Percentiles rank a stretch among this genome's conserved stretches.
Evolutionary conservation across 441 rosid species (phyloP).

Genomic region (Daphne laureola): DNA sequence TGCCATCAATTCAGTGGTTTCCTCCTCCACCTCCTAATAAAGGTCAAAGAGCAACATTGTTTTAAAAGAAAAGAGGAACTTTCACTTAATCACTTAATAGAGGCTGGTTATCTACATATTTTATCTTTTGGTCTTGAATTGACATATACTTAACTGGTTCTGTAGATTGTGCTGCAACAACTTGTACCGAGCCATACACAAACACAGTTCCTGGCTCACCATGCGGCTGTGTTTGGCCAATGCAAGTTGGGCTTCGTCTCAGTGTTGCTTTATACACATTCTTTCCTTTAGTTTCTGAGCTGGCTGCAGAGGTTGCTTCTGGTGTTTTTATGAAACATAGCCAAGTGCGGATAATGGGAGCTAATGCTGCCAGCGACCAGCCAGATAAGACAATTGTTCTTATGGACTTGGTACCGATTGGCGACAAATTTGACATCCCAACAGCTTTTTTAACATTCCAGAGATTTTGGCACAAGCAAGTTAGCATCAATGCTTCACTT

Average conservation of each 20-base stretch:
- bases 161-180: slow-evolving; percentile 70
- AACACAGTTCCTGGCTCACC: slow-evolving; percentile 94
- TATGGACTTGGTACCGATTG: slow-evolving; percentile 79
- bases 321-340: slow-evolving; percentile 94
- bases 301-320: slow-evolving; percentile 69
- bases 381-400: slow-evolving; percentile 83
- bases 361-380: slow-evolving; percentile 75
- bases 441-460: slow-evolving; percentile 71
- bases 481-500: slow-evolving; percentile 46
- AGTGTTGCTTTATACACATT: slow-evolving; percentile 79
- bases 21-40: slow-evolving; percentile 97
- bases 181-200: slow-evolving; percentile 75
- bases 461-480: slow-evolving; percentile 83
- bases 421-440: slow-evolving; percentile 63
- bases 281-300: slow-evolving; percentile 90
- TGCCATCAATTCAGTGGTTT: slow-evolving; percentile 54
- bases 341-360: slow-evolving; percentile 94
- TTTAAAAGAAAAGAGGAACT: too few species aligned
- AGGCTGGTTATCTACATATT: slow-evolving; percentile 7
- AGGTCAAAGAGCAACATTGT: slow-evolving; percentile 32
- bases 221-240: slow-evolving; percentile 93
- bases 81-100: background rate
- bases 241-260: slow-evolving; percentile 81
- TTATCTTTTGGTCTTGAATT: background rate
- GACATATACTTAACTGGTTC: slow-evolving; percentile 19